phyloP scores from a whole-genome alignment of 2,329 filamentous ascomycete species.

The Colletotrichum kahawae region DNA sequence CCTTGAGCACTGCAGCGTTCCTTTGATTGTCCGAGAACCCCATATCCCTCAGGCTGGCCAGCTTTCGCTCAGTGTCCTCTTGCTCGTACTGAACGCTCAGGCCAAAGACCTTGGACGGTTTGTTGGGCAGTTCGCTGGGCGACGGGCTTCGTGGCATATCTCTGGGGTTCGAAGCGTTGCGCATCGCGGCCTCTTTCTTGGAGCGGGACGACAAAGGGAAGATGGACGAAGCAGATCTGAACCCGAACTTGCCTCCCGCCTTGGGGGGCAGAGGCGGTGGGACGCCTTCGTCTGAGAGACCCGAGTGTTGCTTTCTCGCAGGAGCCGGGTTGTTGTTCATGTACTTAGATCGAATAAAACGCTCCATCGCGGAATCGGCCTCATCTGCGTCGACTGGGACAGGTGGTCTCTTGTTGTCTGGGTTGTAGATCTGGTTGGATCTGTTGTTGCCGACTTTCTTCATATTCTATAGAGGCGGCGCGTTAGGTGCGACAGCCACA shows the following conservation, averaged over 20 bases:
- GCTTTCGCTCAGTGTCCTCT: slow-evolving; percentile 75
- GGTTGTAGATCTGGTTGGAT: slow-evolving; percentile 90
- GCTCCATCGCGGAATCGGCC: slow-evolving; percentile 91
- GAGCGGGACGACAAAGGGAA: slow-evolving; percentile 67
- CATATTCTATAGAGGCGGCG: slow-evolving; percentile 74
- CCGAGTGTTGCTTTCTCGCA: slow-evolving; percentile 44
- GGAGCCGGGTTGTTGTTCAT: slow-evolving; percentile 58
- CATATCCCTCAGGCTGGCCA: slow-evolving; percentile 83
- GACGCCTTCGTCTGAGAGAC: slow-evolving; percentile 60
- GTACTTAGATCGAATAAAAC: slow-evolving; percentile 95
- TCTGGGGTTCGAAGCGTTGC: slow-evolving; percentile 26
- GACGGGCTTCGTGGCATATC: slow-evolving; percentile 35
- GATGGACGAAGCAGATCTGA: slow-evolving; percentile 69
- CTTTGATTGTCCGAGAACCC: slow-evolving; percentile 85
- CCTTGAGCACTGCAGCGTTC: slow-evolving; percentile 82
- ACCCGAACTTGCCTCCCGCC: slow-evolving; percentile 66
- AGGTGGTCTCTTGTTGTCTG: slow-evolving; percentile 79
- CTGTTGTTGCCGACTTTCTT: slow-evolving; percentile 85
- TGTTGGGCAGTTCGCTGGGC: slow-evolving; percentile 55
- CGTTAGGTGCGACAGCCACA: neutral
- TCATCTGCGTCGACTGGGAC: slow-evolving; percentile 92
- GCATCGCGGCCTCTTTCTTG: slow-evolving; percentile 55
- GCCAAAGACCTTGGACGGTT: slow-evolving; percentile 73
- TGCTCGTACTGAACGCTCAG: slow-evolving; percentile 63
- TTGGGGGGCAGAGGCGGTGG: slow-evolving; percentile 68